Conservation (phyloP, 140 eudicot species). For the Oenanthe javanica region DNA sequence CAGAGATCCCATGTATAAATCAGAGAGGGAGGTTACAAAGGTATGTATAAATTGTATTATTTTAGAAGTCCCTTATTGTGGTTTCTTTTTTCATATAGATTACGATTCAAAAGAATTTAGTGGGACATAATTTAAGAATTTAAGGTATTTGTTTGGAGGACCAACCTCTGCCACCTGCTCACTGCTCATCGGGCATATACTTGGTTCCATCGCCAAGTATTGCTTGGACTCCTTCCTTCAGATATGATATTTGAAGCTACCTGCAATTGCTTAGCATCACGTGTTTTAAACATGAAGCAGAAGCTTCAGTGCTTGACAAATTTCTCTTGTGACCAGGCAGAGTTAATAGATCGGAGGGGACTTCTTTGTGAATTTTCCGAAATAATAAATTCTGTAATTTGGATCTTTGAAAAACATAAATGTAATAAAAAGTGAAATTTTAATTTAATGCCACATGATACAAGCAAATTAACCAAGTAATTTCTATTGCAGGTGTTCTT, state of each 20-base stretch:
- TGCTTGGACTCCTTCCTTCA: background rate
- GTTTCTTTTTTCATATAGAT: background rate
- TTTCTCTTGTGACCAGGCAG: background rate
- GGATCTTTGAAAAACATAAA: background rate
- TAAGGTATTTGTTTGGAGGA: background rate
- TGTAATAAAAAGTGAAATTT: background rate
- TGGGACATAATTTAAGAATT: background rate
- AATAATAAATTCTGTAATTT: background rate
- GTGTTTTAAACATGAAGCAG: background rate
- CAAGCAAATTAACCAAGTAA: background rate
- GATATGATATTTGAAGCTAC: background rate
- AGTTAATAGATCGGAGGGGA: background rate
- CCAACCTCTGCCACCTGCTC: background rate
- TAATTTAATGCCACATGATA: background rate
- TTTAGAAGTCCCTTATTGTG: too few species aligned
- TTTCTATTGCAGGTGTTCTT: slow-evolving; percentile 59
- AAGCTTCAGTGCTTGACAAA: background rate
- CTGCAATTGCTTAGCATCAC: background rate
- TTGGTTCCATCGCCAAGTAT: background rate
- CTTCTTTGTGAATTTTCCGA: background rate
- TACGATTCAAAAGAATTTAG: background rate
- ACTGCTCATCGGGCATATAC: background rate
- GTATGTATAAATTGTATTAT: slow-evolving; percentile 16
- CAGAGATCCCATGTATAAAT: slow-evolving; percentile 92
- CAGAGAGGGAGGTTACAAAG: slow-evolving; percentile 80